A percentile compares a stretch with the other conserved stretches of the same genome.
Conservation (phyloP, 805 yeast species). For the Nadsonia fulvescens region DNA sequence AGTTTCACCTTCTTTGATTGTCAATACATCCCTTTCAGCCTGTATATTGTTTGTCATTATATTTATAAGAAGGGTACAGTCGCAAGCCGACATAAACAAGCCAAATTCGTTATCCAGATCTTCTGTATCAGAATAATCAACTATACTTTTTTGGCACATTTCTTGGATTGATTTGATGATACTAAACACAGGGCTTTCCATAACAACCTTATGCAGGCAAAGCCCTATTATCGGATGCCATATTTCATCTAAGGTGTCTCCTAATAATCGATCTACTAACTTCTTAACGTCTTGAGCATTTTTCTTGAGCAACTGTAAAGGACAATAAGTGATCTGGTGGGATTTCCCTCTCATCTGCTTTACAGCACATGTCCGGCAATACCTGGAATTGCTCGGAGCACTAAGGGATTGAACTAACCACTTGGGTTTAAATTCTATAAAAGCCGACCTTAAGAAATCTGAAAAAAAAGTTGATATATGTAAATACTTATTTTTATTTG, state of each 20-base stretch:
- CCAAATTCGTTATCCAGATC: neutral
- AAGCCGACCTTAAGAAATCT: slow-evolving; percentile 7
- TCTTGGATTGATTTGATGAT: too few species aligned
- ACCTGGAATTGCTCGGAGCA: slow-evolving; percentile 20
- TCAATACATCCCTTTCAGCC: slow-evolving; percentile 4
- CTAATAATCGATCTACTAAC: slow-evolving; percentile 1
- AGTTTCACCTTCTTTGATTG: slow-evolving; percentile 1
- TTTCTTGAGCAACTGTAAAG: slow-evolving; percentile 1
- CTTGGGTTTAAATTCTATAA: slow-evolving; percentile 41
- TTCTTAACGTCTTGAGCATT: neutral
- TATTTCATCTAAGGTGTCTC: neutral
- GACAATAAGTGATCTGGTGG: slow-evolving; percentile 10
- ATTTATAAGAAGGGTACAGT: neutral
- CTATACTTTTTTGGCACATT: too few species aligned
- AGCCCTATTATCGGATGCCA: slow-evolving; percentile 2
- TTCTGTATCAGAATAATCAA: too few species aligned
- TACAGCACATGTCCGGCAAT: slow-evolving; percentile 44
- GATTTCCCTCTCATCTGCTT: slow-evolving; percentile 19
- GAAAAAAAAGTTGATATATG: neutral
- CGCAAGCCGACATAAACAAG: neutral
- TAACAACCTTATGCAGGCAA: neutral
- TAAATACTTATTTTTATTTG: neutral
- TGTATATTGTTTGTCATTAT: too few species aligned
- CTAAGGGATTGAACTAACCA: slow-evolving; percentile 33
- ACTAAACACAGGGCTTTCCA: slow-evolving; percentile 1